phyloP scores from a whole-genome alignment of 2,329 filamentous ascomycete species.

The Verticillium nonalfalfae region DNA sequence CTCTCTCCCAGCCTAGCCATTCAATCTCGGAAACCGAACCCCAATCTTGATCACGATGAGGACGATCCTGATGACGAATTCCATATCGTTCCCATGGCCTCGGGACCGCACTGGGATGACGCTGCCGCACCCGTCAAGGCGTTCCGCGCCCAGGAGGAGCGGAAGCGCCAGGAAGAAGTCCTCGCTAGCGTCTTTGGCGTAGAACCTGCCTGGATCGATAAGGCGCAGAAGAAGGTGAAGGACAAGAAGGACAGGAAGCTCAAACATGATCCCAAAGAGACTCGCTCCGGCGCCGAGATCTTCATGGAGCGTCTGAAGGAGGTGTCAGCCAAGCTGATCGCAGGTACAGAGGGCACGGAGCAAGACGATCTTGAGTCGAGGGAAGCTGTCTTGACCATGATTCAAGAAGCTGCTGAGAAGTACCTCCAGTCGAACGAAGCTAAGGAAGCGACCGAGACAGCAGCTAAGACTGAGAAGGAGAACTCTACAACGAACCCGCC shows the following conservation, averaged over 20 bases:
- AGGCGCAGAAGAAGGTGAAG: conserved; percentile 19
- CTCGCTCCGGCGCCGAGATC: conserved; percentile 14
- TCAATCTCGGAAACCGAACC: conserved; percentile 30
- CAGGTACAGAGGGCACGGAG: conserved; percentile 6
- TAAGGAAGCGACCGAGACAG: conserved; percentile 7
- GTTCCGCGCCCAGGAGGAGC: conserved; percentile 45
- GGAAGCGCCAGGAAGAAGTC: conserved; percentile 46
- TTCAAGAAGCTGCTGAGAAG: conserved; percentile 43
- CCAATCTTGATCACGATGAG: conserved; percentile 36
- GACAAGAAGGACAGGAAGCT: conserved; percentile 21
- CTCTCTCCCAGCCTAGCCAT: conserved; percentile 47
- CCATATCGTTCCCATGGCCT: conserved; percentile 30
- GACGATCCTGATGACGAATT: conserved; percentile 52
- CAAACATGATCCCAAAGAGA: conserved; percentile 19
- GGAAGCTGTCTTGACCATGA: conserved; percentile 41
- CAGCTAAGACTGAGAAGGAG: not conserved
- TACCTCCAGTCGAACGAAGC: conserved; percentile 36
- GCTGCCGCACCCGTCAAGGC: conserved; percentile 33
- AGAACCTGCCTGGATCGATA: conserved; percentile 32
- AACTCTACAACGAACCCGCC: not conserved
- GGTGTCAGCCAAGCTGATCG: conserved; percentile 35
- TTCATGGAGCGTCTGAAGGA: conserved; percentile 32
- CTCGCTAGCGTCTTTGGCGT: conserved; percentile 47
- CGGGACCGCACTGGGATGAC: conserved; percentile 11
- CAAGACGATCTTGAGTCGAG: conserved; percentile 25